Base-by-base conservation (phyloP, 768 basidiomycete species). In the Lactifluus piperatus region DNA sequence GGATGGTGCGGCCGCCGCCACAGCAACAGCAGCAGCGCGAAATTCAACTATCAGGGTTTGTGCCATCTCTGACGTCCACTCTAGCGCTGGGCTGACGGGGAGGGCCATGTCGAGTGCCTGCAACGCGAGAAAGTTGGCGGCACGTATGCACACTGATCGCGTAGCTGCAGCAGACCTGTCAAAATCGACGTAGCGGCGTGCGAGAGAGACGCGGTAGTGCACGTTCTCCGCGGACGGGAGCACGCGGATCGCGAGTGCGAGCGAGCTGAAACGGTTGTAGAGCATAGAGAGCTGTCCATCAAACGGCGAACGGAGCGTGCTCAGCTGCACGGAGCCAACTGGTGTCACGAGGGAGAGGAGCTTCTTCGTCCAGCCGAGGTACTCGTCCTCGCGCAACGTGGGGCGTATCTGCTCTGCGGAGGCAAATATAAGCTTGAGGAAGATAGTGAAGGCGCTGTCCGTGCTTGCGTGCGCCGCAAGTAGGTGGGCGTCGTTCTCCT, bases 341-440 rank as follows among this genome's bases (percentile, higher is more conserved):
- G 93, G 91, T 18, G 85, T 79, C 6, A 84, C 79, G 24, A 89
- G 75, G 8, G 86, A 82, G 43, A 92, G 71, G 9, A 94, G 72
- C 64, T 91, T 88, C 67, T 81, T 84, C 67, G 78, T 72, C 62
- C 76, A 79, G 27, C 75, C 71, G 8, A 73, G 71, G 14, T 77
- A 54, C 7, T 65, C 54, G 18, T 52, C 54, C n/a, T 67, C 52
- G 67, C 64, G 49, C 72, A 71, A 10, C 62, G 68, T 29, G 6
- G 53, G 62, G 71, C 54, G 70, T 68, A 64, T 71, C 58, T 73
- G 72, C 13, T 75, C 70, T 1, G 75, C 76, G 0, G 86, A 84
- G 46, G 81, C 81, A n/a, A 85, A 80, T 34, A 94, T 76, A 55
- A 97, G 76, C 69, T 93, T 91, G 46, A 95, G 75, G 67, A 93